Evolutionary conservation across 495 filamentous ascomycete genomes (phyloP), one percentile per base, ranked within the genome.

Genomic region (Lepidopterella palustris): DNA sequence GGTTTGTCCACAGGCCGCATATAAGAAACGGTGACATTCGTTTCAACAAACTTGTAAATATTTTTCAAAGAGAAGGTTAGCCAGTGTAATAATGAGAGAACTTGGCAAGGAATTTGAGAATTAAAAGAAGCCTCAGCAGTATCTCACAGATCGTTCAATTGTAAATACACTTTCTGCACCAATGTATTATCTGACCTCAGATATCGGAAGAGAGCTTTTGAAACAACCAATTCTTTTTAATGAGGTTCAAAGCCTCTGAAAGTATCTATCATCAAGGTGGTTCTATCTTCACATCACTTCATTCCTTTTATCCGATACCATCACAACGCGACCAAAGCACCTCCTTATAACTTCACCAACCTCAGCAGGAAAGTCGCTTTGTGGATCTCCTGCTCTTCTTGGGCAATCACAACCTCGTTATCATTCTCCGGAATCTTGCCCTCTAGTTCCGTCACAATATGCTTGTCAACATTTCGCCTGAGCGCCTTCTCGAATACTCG

Each of bases 381-480:
- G 67, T 90, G 87, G 52, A 96, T 83, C 75, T 96, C 91, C 63
- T 92, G 86, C 72, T 95, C 87, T 71, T 96, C 92, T 70, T 95
- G 82, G 55, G 83, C 77, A 64, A 96, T 90, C 51, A 91, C 74
- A 20, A 76, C 79, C 40, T 83, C 82, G 52, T 79, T 76, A 53
- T 78, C 75, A 11, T 77, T 82, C 21, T 81, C 77, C 39, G 73
- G 77, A 35, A 80, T 80, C 77, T 86, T 73, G 20, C 84, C 85
- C 32, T 85, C 84, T 55, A 86, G 69, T 47, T 83, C 77, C 8
- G 83, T 87, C 15, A 84, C 73, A 6, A 79, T 76, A 65, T 86
- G 84, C 70, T 87, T 85, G 65, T 95, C 90, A 40, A 96, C 73
- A 40, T 88, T 89, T 65, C 90, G 80, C 61, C 90, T 77, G 55